Evolutionary conservation across 1,284 basidiomycete genomes (phyloP).

Genomic region (Garcileccinum viscosum): DNA sequence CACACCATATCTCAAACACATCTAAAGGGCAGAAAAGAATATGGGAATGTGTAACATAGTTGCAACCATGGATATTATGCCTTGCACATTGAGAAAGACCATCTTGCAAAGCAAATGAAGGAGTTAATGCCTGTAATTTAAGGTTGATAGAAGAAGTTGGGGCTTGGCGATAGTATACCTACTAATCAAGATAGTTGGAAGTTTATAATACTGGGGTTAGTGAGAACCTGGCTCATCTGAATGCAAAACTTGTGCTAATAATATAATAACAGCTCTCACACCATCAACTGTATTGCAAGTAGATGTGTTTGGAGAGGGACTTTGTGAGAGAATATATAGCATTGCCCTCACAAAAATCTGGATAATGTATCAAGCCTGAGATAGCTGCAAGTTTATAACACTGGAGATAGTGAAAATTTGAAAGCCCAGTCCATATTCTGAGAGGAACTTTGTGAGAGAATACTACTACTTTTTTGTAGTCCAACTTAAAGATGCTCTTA

Average conservation of each 20-base stretch:
- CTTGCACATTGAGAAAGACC: conserved; percentile 48
- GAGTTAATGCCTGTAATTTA: not conserved
- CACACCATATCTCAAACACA: conserved; percentile 57
- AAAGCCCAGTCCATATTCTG: no score
- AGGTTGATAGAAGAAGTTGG: not conserved
- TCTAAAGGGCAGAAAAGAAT: conserved; percentile 47
- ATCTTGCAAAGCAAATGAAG: conserved; percentile 15
- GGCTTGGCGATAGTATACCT: not conserved
- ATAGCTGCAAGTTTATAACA: no score
- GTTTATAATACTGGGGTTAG: not conserved
- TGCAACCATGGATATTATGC: conserved; percentile 60
- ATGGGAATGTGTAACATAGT: conserved; percentile 62
- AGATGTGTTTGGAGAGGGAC: not conserved
- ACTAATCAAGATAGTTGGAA: not conserved
- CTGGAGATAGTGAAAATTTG: no score
- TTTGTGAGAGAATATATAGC: not conserved
- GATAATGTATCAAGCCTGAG: no score
- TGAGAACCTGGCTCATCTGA: not conserved
- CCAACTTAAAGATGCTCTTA: no score
- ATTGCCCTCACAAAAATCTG: not conserved
- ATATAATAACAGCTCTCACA: not conserved
- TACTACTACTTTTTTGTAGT: no score
- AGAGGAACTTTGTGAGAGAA: no score
- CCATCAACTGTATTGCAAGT: not conserved
- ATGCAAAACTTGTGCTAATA: not conserved